A percentile compares a stretch with the other conserved stretches of the same genome.
phyloP scores from a whole-genome alignment of 2,329 filamentous ascomycete genomes.

The Dactylellina drechsleri region DNA sequence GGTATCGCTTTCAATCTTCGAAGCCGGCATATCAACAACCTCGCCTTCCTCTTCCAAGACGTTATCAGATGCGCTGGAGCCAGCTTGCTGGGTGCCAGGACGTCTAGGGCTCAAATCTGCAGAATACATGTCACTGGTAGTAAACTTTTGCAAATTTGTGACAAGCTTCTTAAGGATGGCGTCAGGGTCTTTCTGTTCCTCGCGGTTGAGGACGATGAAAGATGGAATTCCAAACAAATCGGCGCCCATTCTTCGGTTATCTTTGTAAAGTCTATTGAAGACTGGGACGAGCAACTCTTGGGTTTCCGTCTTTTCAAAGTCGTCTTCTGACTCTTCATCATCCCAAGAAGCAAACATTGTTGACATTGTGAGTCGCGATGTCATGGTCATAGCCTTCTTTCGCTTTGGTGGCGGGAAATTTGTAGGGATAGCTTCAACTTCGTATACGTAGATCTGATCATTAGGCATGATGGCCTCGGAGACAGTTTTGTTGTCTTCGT shows the following conservation, averaged over 20 bases:
- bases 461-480: conserved; percentile 75
- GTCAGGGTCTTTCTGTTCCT: conserved; percentile 57
- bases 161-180: conserved; percentile 57
- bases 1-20: conserved; percentile 60
- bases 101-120: conserved; percentile 44
- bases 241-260: conserved; percentile 48
- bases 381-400: conserved; percentile 60
- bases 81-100: conserved; percentile 36
- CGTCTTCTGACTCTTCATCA: conserved; percentile 61
- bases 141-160: conserved; percentile 57
- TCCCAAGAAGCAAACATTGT: conserved; percentile 56
- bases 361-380: conserved; percentile 58
- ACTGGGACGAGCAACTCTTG: conserved; percentile 65
- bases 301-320: conserved; percentile 63
- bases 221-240: conserved; percentile 58
- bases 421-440: conserved; percentile 80
- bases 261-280: conserved; percentile 62
- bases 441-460: conserved; percentile 77
- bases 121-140: conserved; percentile 57
- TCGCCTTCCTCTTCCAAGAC: conserved; percentile 56
- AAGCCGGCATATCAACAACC: conserved; percentile 55
- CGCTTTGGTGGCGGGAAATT: conserved; percentile 75
- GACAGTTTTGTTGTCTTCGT: conserved; percentile 75
- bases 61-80: conserved; percentile 28
- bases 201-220: conserved; percentile 57